phyloP scores from a whole-genome alignment of 495 filamentous ascomycete species.

The Staphylotrichum longicolle region DNA sequence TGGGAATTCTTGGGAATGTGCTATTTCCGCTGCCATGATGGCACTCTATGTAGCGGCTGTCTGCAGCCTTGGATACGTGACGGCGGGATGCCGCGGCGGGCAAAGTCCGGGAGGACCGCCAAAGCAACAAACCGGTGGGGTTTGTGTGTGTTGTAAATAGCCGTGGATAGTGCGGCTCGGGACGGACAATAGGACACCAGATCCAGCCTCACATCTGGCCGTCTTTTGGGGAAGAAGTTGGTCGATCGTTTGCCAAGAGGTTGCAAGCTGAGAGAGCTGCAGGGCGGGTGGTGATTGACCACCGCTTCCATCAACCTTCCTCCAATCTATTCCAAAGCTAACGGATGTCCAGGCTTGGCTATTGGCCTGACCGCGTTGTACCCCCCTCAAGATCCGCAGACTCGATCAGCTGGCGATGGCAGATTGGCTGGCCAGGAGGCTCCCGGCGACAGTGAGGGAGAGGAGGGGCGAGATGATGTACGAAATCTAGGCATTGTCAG shows the following conservation, averaged over 20 bases:
- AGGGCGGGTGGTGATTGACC: background rate
- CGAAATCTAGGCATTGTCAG: slow-evolving; percentile 20
- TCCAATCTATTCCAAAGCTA: too few relatives aligned
- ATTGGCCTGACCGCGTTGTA: too few relatives aligned
- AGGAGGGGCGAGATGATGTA: slow-evolving; percentile 26
- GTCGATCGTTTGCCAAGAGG: background rate
- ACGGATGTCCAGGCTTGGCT: too few relatives aligned
- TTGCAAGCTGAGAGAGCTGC: background rate
- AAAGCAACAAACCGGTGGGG: too few relatives aligned
- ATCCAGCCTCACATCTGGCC: background rate
- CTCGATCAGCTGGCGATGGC: slow-evolving; percentile 7
- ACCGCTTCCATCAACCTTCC: background rate
- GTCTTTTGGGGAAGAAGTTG: background rate
- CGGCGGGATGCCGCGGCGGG: too few relatives aligned
- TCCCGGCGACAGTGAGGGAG: slow-evolving; percentile 26
- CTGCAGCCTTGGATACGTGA: too few relatives aligned
- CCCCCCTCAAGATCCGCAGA: too few relatives aligned
- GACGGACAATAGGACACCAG: background rate
- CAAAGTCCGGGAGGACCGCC: too few relatives aligned
- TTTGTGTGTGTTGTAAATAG: background rate
- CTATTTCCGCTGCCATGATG: too few relatives aligned
- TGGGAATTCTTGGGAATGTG: too few relatives aligned
- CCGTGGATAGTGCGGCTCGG: background rate
- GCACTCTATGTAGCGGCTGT: too few relatives aligned
- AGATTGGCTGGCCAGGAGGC: slow-evolving; percentile 23